phyloP scores from a whole-genome alignment of 805 yeast genomes.

The Suhomyces prunicola region DNA sequence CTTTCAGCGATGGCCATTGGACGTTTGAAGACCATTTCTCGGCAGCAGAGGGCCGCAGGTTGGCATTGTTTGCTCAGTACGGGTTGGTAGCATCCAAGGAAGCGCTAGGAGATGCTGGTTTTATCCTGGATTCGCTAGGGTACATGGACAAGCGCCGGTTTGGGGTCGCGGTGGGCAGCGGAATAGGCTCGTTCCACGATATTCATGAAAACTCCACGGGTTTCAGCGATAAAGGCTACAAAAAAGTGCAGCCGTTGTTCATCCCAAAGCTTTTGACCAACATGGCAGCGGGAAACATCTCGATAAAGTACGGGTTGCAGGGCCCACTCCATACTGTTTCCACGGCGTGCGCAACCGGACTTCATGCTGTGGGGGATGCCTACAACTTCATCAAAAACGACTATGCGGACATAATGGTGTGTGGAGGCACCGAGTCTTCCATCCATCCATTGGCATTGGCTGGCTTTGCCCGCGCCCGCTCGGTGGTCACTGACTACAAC shows the following conservation, averaged over 20 bases:
- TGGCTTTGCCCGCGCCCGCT: slow-evolving; percentile 88
- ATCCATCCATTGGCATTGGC: slow-evolving; percentile 83
- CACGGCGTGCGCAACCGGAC: slow-evolving; percentile 97
- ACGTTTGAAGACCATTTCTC: slow-evolving; percentile 47
- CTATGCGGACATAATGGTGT: slow-evolving; percentile 81
- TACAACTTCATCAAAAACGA: slow-evolving; percentile 73
- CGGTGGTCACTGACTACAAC: slow-evolving; percentile 62
- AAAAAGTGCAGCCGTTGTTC: slow-evolving; percentile 78
- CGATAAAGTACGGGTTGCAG: slow-evolving; percentile 68
- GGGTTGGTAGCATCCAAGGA: slow-evolving; percentile 74
- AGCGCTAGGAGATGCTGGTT: slow-evolving; percentile 67
- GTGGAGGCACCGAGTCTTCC: slow-evolving; percentile 92
- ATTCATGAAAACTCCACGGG: slow-evolving; percentile 59
- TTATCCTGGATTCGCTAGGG: slow-evolving; percentile 5
- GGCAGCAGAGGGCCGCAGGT: slow-evolving; percentile 52
- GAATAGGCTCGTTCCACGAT: slow-evolving; percentile 85
- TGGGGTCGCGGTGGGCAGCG: slow-evolving; percentile 90
- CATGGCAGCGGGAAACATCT: slow-evolving; percentile 92
- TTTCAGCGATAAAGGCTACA: slow-evolving; percentile 52
- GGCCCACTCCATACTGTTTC: slow-evolving; percentile 90
- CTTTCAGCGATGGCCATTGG: slow-evolving; percentile 48
- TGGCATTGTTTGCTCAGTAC: slow-evolving; percentile 73
- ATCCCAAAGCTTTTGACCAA: slow-evolving; percentile 81
- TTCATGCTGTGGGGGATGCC: slow-evolving; percentile 93
- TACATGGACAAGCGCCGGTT: slow-evolving; percentile 26